These are phyloP conservation scores for Kwoniella botswanensis DNA, from an alignment of 768 basidiomycete species.

Conservation along the genomic window DNA sequence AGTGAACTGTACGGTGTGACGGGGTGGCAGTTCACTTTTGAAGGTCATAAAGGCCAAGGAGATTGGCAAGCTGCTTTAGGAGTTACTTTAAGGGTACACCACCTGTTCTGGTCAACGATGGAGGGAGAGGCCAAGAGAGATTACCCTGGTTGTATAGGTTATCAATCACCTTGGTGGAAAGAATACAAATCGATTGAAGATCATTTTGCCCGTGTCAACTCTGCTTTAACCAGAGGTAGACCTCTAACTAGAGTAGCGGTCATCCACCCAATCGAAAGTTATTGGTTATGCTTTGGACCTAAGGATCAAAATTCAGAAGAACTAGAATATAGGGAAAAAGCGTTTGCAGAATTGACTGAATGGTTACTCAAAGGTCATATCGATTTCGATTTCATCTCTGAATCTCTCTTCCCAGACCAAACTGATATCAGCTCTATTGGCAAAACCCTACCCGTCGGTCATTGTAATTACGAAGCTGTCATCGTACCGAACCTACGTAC, in stretches of 20 bases:
- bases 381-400: constrained; percentile 51
- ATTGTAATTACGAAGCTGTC: constrained; percentile 41
- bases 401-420: constrained; percentile 38
- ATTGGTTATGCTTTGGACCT: constrained; percentile 45
- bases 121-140: constrained; percentile 47
- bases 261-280: constrained; percentile 50
- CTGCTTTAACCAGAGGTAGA: constrained; percentile 37
- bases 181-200: constrained; percentile 43
- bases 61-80: constrained; percentile 52
- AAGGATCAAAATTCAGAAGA: constrained; percentile 35
- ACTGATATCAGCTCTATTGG: constrained; percentile 26
- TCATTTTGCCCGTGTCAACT: constrained; percentile 44
- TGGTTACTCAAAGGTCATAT: constrained; percentile 41
- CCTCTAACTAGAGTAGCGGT: constrained; percentile 44
- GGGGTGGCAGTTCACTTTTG: constrained; percentile 41
- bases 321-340: constrained; percentile 32
- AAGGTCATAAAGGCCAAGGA: constrained; percentile 47
- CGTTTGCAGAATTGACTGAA: constrained; percentile 38
- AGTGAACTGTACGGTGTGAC: constrained; percentile 46
- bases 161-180: constrained; percentile 47
- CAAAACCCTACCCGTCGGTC: constrained; percentile 31
- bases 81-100: constrained; percentile 41
- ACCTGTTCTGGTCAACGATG: constrained; percentile 41
- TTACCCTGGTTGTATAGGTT: constrained; percentile 46
- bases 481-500: constrained; percentile 44